A percentile compares a stretch with the other conserved stretches of the same genome.
Evolutionary conservation across 768 basidiomycete genomes (phyloP).

Genomic region (Russula foetens): DNA sequence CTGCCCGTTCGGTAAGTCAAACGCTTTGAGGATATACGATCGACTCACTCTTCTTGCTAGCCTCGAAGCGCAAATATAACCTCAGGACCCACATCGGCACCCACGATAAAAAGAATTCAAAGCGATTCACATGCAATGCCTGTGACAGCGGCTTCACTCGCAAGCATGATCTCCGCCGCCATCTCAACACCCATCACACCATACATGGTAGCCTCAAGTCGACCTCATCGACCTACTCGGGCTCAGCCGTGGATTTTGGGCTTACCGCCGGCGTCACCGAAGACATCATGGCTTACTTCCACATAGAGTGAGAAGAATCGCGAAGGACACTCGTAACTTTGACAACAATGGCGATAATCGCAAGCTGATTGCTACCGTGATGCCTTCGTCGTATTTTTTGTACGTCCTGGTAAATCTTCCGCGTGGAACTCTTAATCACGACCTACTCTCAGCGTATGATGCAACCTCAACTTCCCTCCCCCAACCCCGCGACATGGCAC

Average conservation of each 20-base stretch:
- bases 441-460: neutral
- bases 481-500: too few relatives aligned
- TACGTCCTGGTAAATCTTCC: neutral
- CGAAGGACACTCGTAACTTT: neutral
- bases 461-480: neutral
- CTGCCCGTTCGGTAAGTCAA: neutral
- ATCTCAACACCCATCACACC: neutral
- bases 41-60: neutral
- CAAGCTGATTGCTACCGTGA: neutral
- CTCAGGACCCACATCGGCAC: neutral
- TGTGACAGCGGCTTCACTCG: neutral
- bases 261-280: neutral
- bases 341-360: neutral
- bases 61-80: neutral
- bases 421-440: neutral
- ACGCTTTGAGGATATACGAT: neutral
- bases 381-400: neutral
- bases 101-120: neutral
- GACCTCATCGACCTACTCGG: neutral
- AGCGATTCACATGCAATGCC: neutral
- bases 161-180: neutral
- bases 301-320: neutral
- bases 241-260: neutral
- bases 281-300: neutral
- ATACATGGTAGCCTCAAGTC: neutral